These are phyloP conservation scores for Pseudogymnoascus sp. DNA, from an alignment of 2,329 filamentous ascomycete genomes.

Conservation along the genomic window DNA sequence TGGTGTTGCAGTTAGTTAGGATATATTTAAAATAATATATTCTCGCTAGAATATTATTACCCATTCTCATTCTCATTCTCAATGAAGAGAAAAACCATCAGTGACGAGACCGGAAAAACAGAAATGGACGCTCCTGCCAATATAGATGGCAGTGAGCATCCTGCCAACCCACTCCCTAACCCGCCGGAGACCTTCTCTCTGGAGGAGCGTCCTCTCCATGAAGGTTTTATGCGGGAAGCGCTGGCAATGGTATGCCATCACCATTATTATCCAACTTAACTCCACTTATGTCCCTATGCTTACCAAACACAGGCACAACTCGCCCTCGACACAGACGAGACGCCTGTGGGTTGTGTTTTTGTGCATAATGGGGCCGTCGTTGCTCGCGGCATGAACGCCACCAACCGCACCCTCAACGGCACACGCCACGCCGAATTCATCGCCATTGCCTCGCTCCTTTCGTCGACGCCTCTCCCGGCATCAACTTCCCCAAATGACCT, in stretches of 20 bases:
- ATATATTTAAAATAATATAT: not conserved
- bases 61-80: no score
- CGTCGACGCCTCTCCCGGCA: slow-evolving; percentile 41
- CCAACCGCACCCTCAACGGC: slow-evolving; percentile 81
- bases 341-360: slow-evolving; percentile 91
- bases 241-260: slow-evolving; percentile 62
- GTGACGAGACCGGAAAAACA: slow-evolving; percentile 6
- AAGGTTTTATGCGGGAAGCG: slow-evolving; percentile 70
- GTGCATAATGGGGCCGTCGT: slow-evolving; percentile 73
- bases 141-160: slow-evolving; percentile 8
- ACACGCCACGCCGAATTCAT: slow-evolving; percentile 95
- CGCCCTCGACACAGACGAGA: slow-evolving; percentile 79
- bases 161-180: not conserved
- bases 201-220: not conserved
- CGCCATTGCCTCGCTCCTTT: slow-evolving; percentile 61
- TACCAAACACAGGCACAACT: slow-evolving; percentile 58
- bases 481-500: slow-evolving; percentile 23
- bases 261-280: slow-evolving; percentile 3
- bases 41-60: not conserved
- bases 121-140: slow-evolving; percentile 10
- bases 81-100: slow-evolving; percentile 2
- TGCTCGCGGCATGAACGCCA: slow-evolving; percentile 91
- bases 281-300: not conserved
- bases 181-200: not conserved
- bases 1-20: not conserved